Evolutionary conservation across 495 filamentous ascomycete genomes (phyloP).

Genomic region (Neurospora sp.): DNA sequence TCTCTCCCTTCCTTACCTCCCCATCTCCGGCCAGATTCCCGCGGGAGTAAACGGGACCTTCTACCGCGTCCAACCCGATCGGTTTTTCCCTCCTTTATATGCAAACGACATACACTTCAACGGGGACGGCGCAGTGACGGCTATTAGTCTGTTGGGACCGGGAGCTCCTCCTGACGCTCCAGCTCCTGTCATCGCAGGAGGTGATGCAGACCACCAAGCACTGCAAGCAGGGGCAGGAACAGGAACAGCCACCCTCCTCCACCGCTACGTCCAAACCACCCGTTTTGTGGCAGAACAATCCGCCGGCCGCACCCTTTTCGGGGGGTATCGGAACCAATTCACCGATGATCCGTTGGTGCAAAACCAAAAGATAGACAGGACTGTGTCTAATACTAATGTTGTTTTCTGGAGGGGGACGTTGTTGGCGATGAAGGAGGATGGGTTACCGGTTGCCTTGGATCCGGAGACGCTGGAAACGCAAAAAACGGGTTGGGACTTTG

Average conservation of each 20-base stretch:
- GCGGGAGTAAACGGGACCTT: slow-evolving; percentile 43
- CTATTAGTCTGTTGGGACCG: slow-evolving; percentile 32
- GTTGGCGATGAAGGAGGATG: slow-evolving; percentile 46
- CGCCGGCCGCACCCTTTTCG: slow-evolving; percentile 33
- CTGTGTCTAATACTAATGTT: slow-evolving; percentile 46
- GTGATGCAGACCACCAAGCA: too few species aligned
- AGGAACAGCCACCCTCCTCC: not conserved
- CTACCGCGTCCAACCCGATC: slow-evolving; percentile 42
- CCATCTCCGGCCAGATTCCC: slow-evolving; percentile 39
- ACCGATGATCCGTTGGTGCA: slow-evolving; percentile 42
- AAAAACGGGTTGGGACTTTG: slow-evolving; percentile 42
- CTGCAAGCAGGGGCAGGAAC: too few species aligned
- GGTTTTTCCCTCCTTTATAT: slow-evolving; percentile 42
- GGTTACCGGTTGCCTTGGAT: slow-evolving; percentile 46
- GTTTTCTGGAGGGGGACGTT: slow-evolving; percentile 42
- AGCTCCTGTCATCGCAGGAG: too few species aligned
- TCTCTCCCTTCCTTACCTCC: slow-evolving; percentile 34
- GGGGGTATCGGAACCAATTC: slow-evolving; percentile 44
- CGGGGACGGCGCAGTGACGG: slow-evolving; percentile 37
- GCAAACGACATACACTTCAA: slow-evolving; percentile 44
- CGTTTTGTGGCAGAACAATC: slow-evolving; percentile 32
- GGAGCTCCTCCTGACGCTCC: too few species aligned
- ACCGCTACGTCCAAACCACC: slow-evolving; percentile 41
- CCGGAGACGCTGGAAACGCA: slow-evolving; percentile 43
- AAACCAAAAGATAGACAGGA: slow-evolving; percentile 27